Conservation (phyloP, 805 yeast genomes). For the Ogataea sp. region DNA sequence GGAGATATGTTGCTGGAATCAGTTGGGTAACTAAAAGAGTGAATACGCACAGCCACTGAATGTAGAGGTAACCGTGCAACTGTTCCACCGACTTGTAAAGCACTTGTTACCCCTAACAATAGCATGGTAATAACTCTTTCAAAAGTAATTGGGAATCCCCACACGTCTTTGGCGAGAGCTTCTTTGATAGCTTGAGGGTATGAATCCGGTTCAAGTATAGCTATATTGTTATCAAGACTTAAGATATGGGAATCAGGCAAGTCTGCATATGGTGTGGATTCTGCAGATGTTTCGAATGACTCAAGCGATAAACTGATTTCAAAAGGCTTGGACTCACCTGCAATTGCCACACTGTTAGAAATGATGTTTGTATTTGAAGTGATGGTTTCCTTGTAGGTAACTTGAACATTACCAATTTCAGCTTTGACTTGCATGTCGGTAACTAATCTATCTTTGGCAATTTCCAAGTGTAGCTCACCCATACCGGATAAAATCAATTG, state of each 20-base stretch:
- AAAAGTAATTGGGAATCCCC: conserved; percentile 41
- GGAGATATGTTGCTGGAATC: conserved; percentile 34
- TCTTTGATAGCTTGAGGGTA: conserved; percentile 16
- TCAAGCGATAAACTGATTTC: conserved; percentile 18
- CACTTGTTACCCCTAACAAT: conserved; percentile 50
- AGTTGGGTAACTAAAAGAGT: conserved; percentile 43
- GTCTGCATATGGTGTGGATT: conserved; percentile 20
- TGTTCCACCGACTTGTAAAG: conserved; percentile 63
- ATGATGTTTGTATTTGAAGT: conserved; percentile 14
- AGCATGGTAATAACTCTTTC: conserved; percentile 47
- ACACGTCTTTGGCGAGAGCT: conserved; percentile 17
- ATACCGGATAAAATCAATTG: conserved; percentile 88
- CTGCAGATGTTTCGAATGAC: conserved; percentile 26
- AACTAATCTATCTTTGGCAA: conserved; percentile 71
- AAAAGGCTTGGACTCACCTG: conserved; percentile 14
- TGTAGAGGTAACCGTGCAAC: conserved; percentile 49
- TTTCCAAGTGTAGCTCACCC: conserved; percentile 95
- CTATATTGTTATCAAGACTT: conserved; percentile 40
- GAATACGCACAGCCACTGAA: conserved; percentile 49
- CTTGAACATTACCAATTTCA: conserved; percentile 75
- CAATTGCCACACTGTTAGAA: conserved; percentile 10
- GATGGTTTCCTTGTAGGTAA: conserved; percentile 77
- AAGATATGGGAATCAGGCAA: conserved; percentile 30
- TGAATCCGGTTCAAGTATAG: conserved; percentile 26
- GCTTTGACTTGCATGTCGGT: conserved; percentile 77